phyloP scores from a whole-genome alignment of 257 asterid genomes.

The Scutellaria galericulata region DNA sequence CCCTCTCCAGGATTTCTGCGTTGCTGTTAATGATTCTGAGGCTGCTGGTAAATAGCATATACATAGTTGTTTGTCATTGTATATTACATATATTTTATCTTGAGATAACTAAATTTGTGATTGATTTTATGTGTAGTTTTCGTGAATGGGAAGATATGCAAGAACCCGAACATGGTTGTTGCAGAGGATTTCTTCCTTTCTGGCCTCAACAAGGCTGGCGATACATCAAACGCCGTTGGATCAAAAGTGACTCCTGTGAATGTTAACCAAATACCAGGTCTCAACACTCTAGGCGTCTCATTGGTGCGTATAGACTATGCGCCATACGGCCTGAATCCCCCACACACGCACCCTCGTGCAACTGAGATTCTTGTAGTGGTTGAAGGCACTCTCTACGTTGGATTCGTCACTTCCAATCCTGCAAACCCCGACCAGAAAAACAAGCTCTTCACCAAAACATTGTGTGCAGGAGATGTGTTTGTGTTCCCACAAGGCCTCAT shows the following conservation, averaged over 20 bases:
- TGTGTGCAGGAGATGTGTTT: constrained; percentile 36
- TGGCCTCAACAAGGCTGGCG: too few relatives aligned
- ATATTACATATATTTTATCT: too few relatives aligned
- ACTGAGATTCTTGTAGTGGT: constrained; percentile 31
- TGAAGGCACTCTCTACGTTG: constrained; percentile 40
- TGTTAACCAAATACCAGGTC: too few relatives aligned
- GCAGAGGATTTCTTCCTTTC: neutral
- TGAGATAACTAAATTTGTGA: too few relatives aligned
- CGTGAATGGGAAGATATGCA: neutral
- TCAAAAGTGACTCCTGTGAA: too few relatives aligned
- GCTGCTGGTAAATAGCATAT: neutral
- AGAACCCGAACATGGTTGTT: neutral
- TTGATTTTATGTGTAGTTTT: neutral
- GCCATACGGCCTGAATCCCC: too few relatives aligned
- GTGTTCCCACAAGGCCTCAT: constrained; percentile 45
- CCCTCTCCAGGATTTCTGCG: constrained; percentile 38
- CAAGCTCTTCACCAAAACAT: constrained; percentile 32
- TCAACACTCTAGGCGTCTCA: too few relatives aligned
- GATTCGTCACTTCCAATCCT: constrained; percentile 46
- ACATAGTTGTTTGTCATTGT: too few relatives aligned
- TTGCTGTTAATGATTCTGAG: neutral
- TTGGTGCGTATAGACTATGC: too few relatives aligned
- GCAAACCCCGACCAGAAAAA: constrained; percentile 31
- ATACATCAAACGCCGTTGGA: too few relatives aligned
- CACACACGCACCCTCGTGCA: too few relatives aligned